Evolutionary conservation across 768 basidiomycete species (phyloP), one percentile per base, ranked within the genome.

Genomic region (Lentinula sp.): DNA sequence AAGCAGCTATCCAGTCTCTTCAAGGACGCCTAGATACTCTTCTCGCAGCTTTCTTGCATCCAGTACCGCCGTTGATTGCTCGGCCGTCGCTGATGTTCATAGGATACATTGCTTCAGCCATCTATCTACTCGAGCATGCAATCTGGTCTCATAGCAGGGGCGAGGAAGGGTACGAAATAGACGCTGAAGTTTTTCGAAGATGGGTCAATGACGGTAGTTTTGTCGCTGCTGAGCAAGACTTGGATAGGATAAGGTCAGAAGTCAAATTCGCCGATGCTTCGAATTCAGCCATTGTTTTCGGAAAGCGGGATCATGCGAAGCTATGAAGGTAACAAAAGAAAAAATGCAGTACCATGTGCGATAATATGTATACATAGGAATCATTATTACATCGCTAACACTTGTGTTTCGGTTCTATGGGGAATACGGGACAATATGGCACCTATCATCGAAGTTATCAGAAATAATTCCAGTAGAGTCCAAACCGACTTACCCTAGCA

Each of bases 61-160:
- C 78, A 2, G 71, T 79, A 10, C 71, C 79, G 0, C 76, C 82
- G 8, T 71, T 87, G 1, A 66, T 86, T 16, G 76, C 83, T 0
- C 82, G 84, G 3, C 81, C 85, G 0, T 80, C 84, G 2, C 73
- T 92, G 28, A 78, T 84, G 64, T 74, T 89, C 3, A 73, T 85
- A 35, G 86, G 84, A 1, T 77, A 81, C 49, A 64, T 83, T 34
- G 75, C 86, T 0, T 81, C 86, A 1, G 75, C 78, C 8, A 58
- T 80, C 1, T 83, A 81, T 67, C 78, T 91, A 31, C 74, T 91
- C 10, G 88, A 91, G 68, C 89, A 92, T 51, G 82, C 85, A 0
- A 69, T 81, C 10, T 91, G 88, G 89, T 77, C 84, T 1, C 62
- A 73, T 62, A 69, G 48, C 7, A 70, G 61, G 37, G 60, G 64